Percentiles rank a stretch among this genome's conserved stretches.
Conservation (phyloP, 331 rosid genomes). For the Ulmus americana region DNA sequence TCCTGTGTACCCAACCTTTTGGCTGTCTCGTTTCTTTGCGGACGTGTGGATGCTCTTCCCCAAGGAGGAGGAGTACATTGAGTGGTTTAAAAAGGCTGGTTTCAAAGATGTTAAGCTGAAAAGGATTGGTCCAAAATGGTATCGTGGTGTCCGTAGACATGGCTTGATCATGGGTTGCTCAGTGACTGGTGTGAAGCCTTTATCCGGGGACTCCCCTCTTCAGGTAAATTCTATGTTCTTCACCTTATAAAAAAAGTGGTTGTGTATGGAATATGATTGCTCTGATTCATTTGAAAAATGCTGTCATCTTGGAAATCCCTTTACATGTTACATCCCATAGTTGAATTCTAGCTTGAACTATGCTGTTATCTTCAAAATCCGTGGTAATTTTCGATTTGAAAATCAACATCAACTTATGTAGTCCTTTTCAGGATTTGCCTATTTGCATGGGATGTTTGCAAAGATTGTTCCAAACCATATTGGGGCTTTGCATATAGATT, state of each 20-base stretch:
- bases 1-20: constrained; percentile 80
- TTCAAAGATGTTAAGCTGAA: constrained; percentile 70
- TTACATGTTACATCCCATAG: too few species aligned
- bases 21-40: constrained; percentile 91
- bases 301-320: too few species aligned
- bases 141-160: constrained; percentile 85
- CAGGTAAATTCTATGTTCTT: constrained; percentile 42
- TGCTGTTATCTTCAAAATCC: too few species aligned
- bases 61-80: constrained; percentile 88
- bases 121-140: constrained; percentile 94
- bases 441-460: too few species aligned
- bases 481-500: too few species aligned
- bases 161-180: constrained; percentile 97
- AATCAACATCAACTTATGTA: too few species aligned
- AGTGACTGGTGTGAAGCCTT: constrained; percentile 81
- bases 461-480: too few species aligned
- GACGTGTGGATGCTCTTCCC: constrained; percentile 98
- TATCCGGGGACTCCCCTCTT: constrained; percentile 83
- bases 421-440: too few species aligned
- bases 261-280: neutral
- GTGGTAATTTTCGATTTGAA: too few species aligned
- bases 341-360: too few species aligned
- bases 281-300: neutral
- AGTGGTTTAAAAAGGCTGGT: constrained; percentile 83
- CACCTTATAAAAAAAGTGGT: neutral